Conservation (phyloP, 257 asterid species). For the Cordia subcordata region DNA sequence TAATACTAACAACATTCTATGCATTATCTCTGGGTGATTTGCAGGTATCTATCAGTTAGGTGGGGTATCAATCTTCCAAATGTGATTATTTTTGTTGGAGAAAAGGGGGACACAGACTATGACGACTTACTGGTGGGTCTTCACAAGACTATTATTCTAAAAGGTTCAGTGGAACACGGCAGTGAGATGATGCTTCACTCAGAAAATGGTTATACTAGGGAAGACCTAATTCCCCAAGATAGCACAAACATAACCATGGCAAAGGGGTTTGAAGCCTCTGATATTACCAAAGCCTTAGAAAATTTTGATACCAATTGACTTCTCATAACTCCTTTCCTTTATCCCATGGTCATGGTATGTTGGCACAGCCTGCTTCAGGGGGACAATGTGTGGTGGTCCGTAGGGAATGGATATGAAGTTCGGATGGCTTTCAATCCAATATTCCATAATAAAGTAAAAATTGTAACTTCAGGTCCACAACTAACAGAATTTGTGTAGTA, state of each 20-base stretch:
- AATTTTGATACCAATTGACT: slow-evolving; percentile 25
- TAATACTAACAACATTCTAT: too few relatives aligned
- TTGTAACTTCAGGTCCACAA: too few relatives aligned
- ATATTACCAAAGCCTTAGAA: slow-evolving; percentile 47
- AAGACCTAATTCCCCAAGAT: slow-evolving; percentile 25
- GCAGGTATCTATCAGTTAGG: slow-evolving; percentile 57
- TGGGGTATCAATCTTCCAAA: slow-evolving; percentile 55
- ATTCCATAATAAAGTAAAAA: too few relatives aligned
- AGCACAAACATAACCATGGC: slow-evolving; percentile 31
- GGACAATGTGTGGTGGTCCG: too few relatives aligned
- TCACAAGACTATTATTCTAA: slow-evolving; percentile 55
- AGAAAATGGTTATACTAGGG: slow-evolving; percentile 37
- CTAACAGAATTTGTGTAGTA: too few relatives aligned
- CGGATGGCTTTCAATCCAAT: too few relatives aligned
- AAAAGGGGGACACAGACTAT: slow-evolving; percentile 59
- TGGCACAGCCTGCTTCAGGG: too few relatives aligned
- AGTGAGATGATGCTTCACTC: slow-evolving; percentile 35
- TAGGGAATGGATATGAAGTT: too few relatives aligned
- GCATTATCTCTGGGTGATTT: slow-evolving; percentile 7
- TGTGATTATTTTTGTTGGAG: slow-evolving; percentile 54
- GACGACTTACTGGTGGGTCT: slow-evolving; percentile 54
- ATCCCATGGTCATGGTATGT: too few relatives aligned
- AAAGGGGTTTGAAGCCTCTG: slow-evolving; percentile 42
- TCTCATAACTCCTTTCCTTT: not conserved
- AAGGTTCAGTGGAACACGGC: slow-evolving; percentile 36